Conservation (phyloP, 441 rosid genomes). For the Gossypium gossypioides region DNA sequence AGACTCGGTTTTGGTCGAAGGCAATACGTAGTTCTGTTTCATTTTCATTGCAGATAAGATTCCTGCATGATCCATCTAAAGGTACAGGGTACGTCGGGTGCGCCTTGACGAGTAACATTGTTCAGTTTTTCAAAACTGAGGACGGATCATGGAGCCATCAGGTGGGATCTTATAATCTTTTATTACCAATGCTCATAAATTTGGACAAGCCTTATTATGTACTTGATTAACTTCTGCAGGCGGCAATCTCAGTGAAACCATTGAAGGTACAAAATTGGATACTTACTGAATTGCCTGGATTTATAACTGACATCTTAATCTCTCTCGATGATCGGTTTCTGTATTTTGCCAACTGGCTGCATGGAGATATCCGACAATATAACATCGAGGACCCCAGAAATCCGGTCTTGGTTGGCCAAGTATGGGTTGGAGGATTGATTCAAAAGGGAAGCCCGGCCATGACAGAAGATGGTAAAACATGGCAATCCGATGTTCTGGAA, state of each 20-base stretch:
- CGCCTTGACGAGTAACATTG: conserved; percentile 70
- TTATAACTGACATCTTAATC: conserved; percentile 69
- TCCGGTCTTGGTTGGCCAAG: conserved; percentile 61
- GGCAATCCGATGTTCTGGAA: conserved; percentile 57
- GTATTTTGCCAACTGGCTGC: conserved; percentile 82
- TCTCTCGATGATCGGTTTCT: conserved; percentile 80
- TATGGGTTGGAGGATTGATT: conserved; percentile 76
- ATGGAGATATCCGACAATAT: conserved; percentile 75
- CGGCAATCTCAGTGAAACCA: conserved; percentile 54
- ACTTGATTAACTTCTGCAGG: conserved; percentile 24
- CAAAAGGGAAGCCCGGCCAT: conserved; percentile 61
- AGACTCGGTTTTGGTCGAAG: neutral
- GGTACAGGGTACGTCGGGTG: conserved; percentile 66
- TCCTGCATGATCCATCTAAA: conserved; percentile 77
- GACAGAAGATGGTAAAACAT: conserved; percentile 53
- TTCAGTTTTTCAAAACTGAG: conserved; percentile 61
- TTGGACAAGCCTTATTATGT: neutral
- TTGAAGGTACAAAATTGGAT: conserved; percentile 84
- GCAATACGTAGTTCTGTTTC: neutral
- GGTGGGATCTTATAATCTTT: conserved; percentile 22
- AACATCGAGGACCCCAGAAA: conserved; percentile 55
- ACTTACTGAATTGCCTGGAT: conserved; percentile 84
- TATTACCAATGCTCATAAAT: neutral
- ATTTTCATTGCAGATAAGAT: conserved; percentile 45
- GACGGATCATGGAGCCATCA: conserved; percentile 77